These are phyloP conservation scores for Fusarium piperis DNA, from an alignment of 2,329 filamentous ascomycete species.

Conservation along the genomic window DNA sequence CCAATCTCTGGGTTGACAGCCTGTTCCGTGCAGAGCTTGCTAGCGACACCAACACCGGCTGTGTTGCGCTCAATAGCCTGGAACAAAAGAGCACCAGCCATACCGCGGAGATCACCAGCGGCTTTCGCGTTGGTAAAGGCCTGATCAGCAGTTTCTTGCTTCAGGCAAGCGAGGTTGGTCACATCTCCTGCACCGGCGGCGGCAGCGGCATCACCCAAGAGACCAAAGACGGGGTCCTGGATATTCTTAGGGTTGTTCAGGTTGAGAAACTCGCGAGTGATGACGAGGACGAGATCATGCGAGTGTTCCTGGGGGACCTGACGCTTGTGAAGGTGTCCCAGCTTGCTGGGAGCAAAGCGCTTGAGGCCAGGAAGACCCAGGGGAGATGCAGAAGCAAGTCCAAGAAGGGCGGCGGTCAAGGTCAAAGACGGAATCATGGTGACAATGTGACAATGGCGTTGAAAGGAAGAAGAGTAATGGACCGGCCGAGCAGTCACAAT, in stretches of 20 bases:
- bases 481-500: not conserved
- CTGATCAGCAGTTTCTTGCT: conserved; percentile 64
- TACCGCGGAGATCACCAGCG: conserved; percentile 60
- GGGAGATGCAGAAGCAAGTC: not conserved
- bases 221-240: conserved; percentile 62
- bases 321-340: conserved; percentile 27
- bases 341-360: conserved; percentile 11
- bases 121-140: conserved; percentile 69
- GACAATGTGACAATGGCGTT: not conserved
- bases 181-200: conserved; percentile 51
- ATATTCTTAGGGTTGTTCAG: conserved; percentile 62
- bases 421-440: not conserved
- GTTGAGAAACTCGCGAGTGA: conserved; percentile 55
- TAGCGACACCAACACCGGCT: conserved; percentile 41
- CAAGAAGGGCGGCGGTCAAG: not conserved
- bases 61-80: conserved; percentile 64
- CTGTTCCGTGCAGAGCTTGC: conserved; percentile 58
- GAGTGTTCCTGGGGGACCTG: conserved; percentile 68
- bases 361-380: not conserved
- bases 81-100: conserved; percentile 64
- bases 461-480: not conserved
- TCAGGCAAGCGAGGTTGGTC: conserved; percentile 55
- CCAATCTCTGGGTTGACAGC: conserved; percentile 73
- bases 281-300: conserved; percentile 59
- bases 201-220: conserved; percentile 57